These are phyloP conservation scores for Erigeron canadensis DNA, from an alignment of 129 eudicot species.

Conservation along the genomic window DNA sequence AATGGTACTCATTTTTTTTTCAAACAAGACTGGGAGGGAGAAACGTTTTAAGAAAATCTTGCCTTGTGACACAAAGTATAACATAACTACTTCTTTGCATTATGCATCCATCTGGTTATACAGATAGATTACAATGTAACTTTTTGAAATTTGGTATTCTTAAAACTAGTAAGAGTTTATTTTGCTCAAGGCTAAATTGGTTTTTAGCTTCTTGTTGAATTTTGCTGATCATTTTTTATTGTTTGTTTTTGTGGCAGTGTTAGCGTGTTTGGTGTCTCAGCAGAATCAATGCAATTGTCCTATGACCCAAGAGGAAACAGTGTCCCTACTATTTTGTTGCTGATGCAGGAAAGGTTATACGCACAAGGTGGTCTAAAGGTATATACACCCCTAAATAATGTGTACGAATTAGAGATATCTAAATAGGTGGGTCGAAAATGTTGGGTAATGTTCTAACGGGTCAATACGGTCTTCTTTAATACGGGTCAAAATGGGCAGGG, in stretches of 20 bases:
- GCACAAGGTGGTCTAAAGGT: constrained; percentile 91
- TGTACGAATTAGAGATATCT: not conserved
- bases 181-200: not conserved
- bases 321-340: constrained; percentile 81
- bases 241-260: constrained; percentile 49
- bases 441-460: not conserved
- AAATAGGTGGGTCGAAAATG: not conserved
- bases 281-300: constrained; percentile 95
- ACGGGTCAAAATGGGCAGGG: not conserved
- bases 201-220: not conserved
- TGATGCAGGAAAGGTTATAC: constrained; percentile 83
- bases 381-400: not conserved
- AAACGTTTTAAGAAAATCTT: too few species aligned
- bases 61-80: too few species aligned
- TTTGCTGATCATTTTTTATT: constrained; percentile 15
- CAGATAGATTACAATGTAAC: not conserved
- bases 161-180: too few species aligned
- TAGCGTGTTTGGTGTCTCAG: constrained; percentile 92
- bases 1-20: too few species aligned
- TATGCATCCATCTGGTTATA: too few species aligned
- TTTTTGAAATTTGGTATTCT: too few species aligned
- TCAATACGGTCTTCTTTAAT: not conserved
- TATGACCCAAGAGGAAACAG: constrained; percentile 85
- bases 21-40: too few species aligned
- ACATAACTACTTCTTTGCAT: too few species aligned